phyloP scores from a whole-genome alignment of 495 filamentous ascomycete species.

The Talaromyces trachyspermus region DNA sequence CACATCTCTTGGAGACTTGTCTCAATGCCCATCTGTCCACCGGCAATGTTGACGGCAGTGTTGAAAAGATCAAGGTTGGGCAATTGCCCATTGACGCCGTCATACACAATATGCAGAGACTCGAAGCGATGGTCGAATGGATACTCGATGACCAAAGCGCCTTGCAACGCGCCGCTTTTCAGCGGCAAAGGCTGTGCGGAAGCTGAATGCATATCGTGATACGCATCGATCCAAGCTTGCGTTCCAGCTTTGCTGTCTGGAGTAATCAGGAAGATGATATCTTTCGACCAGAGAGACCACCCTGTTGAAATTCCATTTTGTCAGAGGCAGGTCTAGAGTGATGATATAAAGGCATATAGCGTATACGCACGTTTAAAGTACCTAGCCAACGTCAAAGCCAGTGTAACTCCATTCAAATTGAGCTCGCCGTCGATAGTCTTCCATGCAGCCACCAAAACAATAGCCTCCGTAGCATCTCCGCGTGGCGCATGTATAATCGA shows the following conservation, averaged over 20 bases:
- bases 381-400: constrained; percentile 77
- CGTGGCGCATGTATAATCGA: constrained; percentile 90
- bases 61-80: constrained; percentile 96
- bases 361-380: constrained; percentile 73
- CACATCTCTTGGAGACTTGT: constrained; percentile 79
- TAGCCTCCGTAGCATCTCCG: constrained; percentile 96
- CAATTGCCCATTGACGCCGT: constrained; percentile 92
- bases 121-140: constrained; percentile 76
- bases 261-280: constrained; percentile 88
- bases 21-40: constrained; percentile 86
- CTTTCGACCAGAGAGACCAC: constrained; percentile 98
- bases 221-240: constrained; percentile 96
- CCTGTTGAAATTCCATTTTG: constrained; percentile 31
- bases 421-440: constrained; percentile 69
- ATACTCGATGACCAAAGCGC: constrained; percentile 89
- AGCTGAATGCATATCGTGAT: constrained; percentile 75
- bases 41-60: constrained; percentile 79
- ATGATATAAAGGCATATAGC: too few relatives aligned
- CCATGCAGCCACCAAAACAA: constrained; percentile 87
- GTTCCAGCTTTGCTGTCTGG: constrained; percentile 83
- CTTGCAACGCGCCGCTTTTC: constrained; percentile 90
- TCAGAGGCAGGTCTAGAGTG: too few relatives aligned
- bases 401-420: constrained; percentile 79
- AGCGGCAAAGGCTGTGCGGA: constrained; percentile 71
- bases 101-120: constrained; percentile 83